Base-by-base conservation (phyloP, 768 basidiomycete genomes). In the Suillus alpinus region DNA sequence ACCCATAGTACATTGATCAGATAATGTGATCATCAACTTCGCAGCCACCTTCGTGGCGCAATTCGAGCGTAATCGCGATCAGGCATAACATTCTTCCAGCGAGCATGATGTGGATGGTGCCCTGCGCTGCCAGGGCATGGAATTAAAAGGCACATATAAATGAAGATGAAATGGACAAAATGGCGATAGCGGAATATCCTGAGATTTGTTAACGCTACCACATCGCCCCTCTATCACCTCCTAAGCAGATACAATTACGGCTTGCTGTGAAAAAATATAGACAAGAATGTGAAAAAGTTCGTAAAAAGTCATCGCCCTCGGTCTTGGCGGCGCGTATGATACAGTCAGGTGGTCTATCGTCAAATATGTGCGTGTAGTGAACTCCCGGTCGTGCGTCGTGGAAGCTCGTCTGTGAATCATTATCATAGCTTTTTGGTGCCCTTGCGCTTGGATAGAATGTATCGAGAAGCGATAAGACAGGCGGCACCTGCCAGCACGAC, bases 401-500 rank as follows among this genome's bases (percentile, higher is more conserved):
- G 20, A 29, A 58, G 29, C 31, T 29, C 53, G 47, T 16, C 20
- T 37, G 6, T 6, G 47, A 31, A 59, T 58, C 46, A 16, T 43
- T 56, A 10, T 62, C 57, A 65, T n/a, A 65, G 36, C 8, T 16
- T 56, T 32, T 39, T 39, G 10, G 61, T 65, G 7, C 40, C 49
- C 23, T 65, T 65, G 36, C 63, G 53, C 49, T 59, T 52, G 20
- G 58, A 44, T 6, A 65, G 56, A 7, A 62, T 34, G 14, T 50
- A 46, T 39, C 61, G 56, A 3, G 63, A 62, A 29, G 44, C 58
- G 4, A 46, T 44, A 23, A 62, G 63, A 26, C 32, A 65, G 32
- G 18, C 50, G 16, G 63, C 49, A 23, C 64, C 64, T 58, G 56
- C 39, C 6, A 65, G 43, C 32, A 65, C 59, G 14, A 65, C 64